phyloP scores from a whole-genome alignment of 1,284 basidiomycete species.

The Anthracocystis setariae region DNA sequence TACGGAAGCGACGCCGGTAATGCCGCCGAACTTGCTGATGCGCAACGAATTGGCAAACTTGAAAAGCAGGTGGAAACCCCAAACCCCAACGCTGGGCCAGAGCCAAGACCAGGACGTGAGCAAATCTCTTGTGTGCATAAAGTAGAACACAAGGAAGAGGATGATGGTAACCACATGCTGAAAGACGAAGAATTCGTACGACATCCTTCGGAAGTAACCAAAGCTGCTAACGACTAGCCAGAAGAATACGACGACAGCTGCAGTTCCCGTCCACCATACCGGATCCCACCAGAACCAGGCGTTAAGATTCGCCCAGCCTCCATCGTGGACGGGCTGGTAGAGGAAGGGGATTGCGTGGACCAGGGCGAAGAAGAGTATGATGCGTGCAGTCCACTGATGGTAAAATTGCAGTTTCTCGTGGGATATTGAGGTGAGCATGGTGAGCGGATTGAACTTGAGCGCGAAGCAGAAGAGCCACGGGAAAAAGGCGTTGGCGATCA shows the following conservation, averaged over 20 bases:
- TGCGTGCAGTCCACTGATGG: conserved; percentile 60
- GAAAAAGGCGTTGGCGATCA: conserved; percentile 58
- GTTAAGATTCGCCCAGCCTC: conserved; percentile 44
- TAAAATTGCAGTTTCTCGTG: conserved; percentile 64
- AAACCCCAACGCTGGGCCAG: conserved; percentile 44
- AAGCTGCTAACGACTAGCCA: conserved; percentile 52
- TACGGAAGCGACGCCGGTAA: conserved; percentile 17
- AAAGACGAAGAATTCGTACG: conserved; percentile 64
- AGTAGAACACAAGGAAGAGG: conserved; percentile 55
- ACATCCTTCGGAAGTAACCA: conserved; percentile 46
- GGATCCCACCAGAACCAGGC: conserved; percentile 45
- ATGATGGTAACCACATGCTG: conserved; percentile 55
- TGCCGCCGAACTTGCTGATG: conserved; percentile 31
- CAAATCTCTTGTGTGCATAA: conserved; percentile 51
- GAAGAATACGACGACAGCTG: conserved; percentile 41
- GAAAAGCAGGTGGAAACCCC: conserved; percentile 49
- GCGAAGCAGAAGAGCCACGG: conserved; percentile 58
- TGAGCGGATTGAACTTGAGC: conserved; percentile 63
- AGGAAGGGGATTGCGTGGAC: conserved; percentile 63
- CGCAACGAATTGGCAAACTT: conserved; percentile 37
- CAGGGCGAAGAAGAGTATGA: conserved; percentile 58
- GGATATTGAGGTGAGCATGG: conserved; percentile 54
- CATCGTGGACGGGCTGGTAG: conserved; percentile 50
- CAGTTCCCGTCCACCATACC: conserved; percentile 56
- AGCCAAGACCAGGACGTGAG: conserved; percentile 43